Evolutionary conservation across 2,329 filamentous ascomycete genomes (phyloP), one percentile per base, ranked within the genome.

Genomic region (Neophaeococcomyces mojaviensis): DNA sequence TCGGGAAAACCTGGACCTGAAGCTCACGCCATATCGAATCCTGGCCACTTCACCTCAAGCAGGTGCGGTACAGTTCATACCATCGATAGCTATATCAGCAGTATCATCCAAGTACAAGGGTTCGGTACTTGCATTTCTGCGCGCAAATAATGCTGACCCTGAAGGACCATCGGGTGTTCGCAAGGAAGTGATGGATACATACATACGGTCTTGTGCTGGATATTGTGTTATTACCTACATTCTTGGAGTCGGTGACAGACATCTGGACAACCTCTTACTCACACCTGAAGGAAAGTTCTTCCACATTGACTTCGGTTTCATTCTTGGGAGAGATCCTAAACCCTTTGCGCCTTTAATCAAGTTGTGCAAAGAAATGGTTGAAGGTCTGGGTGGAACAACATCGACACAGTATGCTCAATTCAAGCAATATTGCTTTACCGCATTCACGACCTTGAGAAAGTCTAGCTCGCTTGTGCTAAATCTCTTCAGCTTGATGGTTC

Each of bases 181-280:
- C 22, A 89, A 90, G 62, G 90, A 96, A 61, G 84, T 87, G 0
- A 83, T 98, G 68, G 92, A 98, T 56, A 96, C 84, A 1, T 98
- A 95, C 62, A 82, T 97, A 61, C 90, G 89, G 61, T 95, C 88
- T 0, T 96, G 92, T 61, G 92, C 92, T 0, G 92, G 92, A 28
- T 98, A 98, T 68, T 97, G 92, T 64, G 92, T 98, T 12, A 96
- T 98, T 56, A 98, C 94, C 0, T 98, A 98, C 64, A 86, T 98
- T 13, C 78, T 98, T 10, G 94, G 92, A 26, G 92, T 98, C 2
- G 92, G 92, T 16, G 92, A 98, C 63, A 82, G 92, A 1, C 92
- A 98, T 66, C 76, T 97, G 2, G 92, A 98, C 64, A 98, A 98
- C 59, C 78, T 98, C 1, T 80, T 98, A 20, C 79, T 98, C 4